Percentiles rank a stretch among this genome's conserved stretches.
Evolutionary conservation across 2,329 filamentous ascomycete species (phyloP).

Genomic region (Aspergillaceae sp.): DNA sequence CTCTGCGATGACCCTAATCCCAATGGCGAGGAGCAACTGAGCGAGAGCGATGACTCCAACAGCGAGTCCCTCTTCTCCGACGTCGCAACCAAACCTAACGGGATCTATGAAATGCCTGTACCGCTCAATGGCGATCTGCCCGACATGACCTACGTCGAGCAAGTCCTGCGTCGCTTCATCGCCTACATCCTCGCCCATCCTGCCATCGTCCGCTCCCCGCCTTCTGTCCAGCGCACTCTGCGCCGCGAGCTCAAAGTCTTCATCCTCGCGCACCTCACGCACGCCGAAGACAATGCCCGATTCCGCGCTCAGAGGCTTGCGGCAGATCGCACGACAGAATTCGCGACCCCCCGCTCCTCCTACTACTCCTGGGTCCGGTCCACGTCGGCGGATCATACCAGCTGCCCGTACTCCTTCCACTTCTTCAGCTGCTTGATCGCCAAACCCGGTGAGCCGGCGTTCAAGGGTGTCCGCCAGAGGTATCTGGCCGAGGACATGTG

Average conservation of each 20-base stretch:
- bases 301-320: neutral
- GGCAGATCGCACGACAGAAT: neutral
- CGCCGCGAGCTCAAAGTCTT: conserved; percentile 5
- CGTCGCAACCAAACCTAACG: neutral
- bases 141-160: neutral
- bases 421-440: conserved; percentile 14
- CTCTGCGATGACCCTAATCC: too few relatives aligned
- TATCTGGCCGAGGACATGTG: conserved; percentile 12
- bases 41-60: neutral
- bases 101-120: neutral
- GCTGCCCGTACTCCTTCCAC: conserved; percentile 15
- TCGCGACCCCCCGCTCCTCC: neutral
- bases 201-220: neutral
- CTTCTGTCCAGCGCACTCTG: neutral
- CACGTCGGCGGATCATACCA: conserved; percentile 11
- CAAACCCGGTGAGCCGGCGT: neutral
- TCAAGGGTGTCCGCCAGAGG: conserved; percentile 1
- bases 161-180: neutral
- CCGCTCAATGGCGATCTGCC: conserved; percentile 7
- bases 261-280: conserved; percentile 5
- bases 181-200: neutral
- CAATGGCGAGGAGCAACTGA: too few relatives aligned
- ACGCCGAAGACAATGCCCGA: conserved; percentile 7
- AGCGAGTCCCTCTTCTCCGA: neutral
- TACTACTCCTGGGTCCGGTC: conserved; percentile 13